Base-by-base conservation (phyloP, 2,329 filamentous ascomycete genomes). In the Ceratocystis alfenasii region DNA sequence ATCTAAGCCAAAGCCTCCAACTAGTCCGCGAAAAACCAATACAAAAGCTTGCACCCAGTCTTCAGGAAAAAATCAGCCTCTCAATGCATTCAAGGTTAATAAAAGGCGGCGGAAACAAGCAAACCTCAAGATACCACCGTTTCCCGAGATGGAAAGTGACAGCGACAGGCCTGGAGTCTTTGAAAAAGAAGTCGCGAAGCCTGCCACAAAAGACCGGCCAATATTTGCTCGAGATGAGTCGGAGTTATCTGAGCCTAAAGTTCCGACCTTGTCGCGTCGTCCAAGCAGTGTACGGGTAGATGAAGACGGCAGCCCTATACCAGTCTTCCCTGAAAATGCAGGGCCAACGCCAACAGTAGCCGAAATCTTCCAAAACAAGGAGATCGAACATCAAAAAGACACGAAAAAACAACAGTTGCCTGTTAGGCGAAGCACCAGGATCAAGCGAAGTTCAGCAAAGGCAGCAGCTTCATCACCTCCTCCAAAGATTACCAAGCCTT, bases 261-360 rank as follows among this genome's bases (percentile, higher is more conserved):
- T 20, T 8, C 61, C 44, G 41, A 48, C 7, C 36, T 30, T 48
- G 1, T 61, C 64, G 3, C 59, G 64, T 1, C 60, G 66, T 17
- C 60, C 60, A 1, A 64, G 66, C 50, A 68, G 66, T 55, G 48
- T 68, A 7, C 20, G 46, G 3, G 55, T 68, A 12, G 64, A 65
- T 41, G 66, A 68, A 44, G 63, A 63, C 15, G 66, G 66, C 15
- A 68, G 66, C 33, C 66, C 66, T 45, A 65, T 68, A 7, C 50
- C 64, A 10, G 22, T 60, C 20, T 50, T 59, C 50, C 25, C 44
- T n/a, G 30, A 36, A 45, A 33, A 50, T 1, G 5, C 28, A 17
- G 25, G 6, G 12, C 1, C 2, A n/a, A 30, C 36, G 12, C 2
- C 2, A n/a, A 30, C 36, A 5, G n/a, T 17, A 15, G 41, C 20